Evolutionary conservation across 75 land plant genomes (phyloP).

Genomic region (Pseudotsuga menziesii): DNA sequence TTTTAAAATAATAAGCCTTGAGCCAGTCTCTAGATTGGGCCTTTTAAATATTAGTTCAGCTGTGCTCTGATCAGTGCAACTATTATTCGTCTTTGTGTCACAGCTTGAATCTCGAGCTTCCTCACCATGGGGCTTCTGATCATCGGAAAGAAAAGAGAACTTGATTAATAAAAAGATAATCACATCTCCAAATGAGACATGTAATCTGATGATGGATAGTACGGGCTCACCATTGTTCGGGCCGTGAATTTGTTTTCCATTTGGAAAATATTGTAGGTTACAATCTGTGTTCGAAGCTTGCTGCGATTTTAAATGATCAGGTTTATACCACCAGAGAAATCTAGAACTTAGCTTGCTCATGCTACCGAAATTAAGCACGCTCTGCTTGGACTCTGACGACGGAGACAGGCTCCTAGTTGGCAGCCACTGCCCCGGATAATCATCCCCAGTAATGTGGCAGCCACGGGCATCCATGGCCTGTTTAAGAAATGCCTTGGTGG

Average conservation of each 20-base stretch:
- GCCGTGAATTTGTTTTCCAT: background rate
- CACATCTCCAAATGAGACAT: background rate
- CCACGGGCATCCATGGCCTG: no score
- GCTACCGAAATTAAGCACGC: background rate
- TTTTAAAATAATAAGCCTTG: no score
- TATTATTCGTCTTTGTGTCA: background rate
- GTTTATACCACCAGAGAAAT: background rate
- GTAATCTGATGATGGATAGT: background rate
- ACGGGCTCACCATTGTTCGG: background rate
- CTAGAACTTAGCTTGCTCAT: background rate
- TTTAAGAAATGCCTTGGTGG: background rate
- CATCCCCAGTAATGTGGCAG: background rate
- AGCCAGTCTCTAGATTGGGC: background rate
- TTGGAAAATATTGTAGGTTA: background rate
- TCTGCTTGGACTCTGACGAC: background rate
- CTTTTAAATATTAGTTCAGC: background rate
- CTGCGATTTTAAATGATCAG: background rate
- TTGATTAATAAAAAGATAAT: background rate
- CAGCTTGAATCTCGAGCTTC: background rate
- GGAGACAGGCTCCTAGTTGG: background rate
- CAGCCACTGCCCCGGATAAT: background rate
- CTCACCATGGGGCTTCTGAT: background rate
- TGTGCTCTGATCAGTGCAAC: constrained; percentile 1
- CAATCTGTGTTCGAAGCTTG: background rate
- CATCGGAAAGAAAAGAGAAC: background rate